Conservation (phyloP, 768 basidiomycete genomes). For the Cyathus striatus region DNA sequence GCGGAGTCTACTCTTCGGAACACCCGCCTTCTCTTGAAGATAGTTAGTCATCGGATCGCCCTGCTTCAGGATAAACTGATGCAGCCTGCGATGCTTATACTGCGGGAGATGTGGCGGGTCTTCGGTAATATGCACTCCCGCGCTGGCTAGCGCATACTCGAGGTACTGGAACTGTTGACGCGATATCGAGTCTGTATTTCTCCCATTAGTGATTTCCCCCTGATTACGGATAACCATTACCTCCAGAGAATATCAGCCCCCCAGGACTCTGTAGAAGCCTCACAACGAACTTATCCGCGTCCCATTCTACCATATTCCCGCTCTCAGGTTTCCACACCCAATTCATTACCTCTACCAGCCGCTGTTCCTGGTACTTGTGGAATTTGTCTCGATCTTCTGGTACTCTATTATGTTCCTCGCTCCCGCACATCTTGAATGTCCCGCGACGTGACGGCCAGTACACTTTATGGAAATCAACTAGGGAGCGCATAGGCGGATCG, state of each 20-base stretch:
- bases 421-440: constrained; percentile 3
- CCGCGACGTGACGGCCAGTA: constrained; percentile 4
- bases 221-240: constrained; percentile 1
- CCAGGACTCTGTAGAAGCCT: constrained; percentile 10
- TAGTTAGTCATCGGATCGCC: constrained; percentile 7
- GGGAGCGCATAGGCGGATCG: constrained; percentile 8
- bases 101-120: constrained; percentile 5
- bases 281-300: constrained; percentile 10
- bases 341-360: constrained; percentile 11
- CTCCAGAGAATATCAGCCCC: constrained; percentile 13
- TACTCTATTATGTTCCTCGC: constrained; percentile 4
- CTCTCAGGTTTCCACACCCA: constrained; percentile 11
- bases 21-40: constrained; percentile 8
- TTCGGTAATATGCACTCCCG: constrained; percentile 6
- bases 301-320: constrained; percentile 8
- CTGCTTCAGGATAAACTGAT: constrained; percentile 5
- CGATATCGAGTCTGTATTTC: constrained; percentile 5
- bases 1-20: constrained; percentile 9
- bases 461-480: constrained; percentile 9
- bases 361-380: constrained; percentile 3
- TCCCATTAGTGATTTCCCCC: neutral
- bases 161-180: constrained; percentile 7
- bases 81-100: constrained; percentile 2
- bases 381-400: neutral
- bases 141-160: constrained; percentile 6